These are phyloP conservation scores for Psilocybe cubensis DNA, from an alignment of 768 basidiomycete genomes.

Conservation along the genomic window DNA sequence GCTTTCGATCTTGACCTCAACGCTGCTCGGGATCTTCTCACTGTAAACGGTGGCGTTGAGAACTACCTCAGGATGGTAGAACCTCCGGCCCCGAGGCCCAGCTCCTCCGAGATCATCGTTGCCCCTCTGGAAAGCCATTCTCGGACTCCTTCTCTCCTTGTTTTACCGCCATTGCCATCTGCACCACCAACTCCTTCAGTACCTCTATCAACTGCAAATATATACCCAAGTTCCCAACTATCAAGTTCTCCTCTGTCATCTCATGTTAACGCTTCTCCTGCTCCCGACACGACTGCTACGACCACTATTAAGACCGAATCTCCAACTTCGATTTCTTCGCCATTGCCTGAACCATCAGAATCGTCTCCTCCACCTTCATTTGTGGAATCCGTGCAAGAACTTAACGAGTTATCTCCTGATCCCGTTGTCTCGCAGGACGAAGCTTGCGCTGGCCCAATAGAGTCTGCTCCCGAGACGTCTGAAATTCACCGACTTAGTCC, in stretches of 20 bases:
- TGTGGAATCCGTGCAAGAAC: background rate
- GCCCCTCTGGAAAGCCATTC: slow-evolving; percentile 1
- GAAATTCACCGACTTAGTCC: slow-evolving; percentile 1
- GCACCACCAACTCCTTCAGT: slow-evolving; percentile 13
- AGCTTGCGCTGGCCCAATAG: background rate
- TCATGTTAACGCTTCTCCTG: background rate
- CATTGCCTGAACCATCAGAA: background rate
- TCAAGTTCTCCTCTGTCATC: slow-evolving; percentile 11
- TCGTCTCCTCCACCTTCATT: background rate
- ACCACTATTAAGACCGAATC: background rate
- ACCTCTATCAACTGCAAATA: slow-evolving; percentile 6
- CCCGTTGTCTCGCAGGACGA: slow-evolving; percentile 1
- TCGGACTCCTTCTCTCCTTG: slow-evolving; percentile 4
- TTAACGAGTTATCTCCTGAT: background rate
- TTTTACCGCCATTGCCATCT: slow-evolving; percentile 6
- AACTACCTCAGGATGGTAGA: slow-evolving; percentile 65
- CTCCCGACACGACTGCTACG: background rate
- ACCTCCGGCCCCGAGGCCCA: slow-evolving; percentile 16
- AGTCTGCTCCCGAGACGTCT: background rate
- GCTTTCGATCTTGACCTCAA: slow-evolving; percentile 73
- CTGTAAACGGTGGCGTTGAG: slow-evolving; percentile 65
- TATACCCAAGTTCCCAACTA: slow-evolving; percentile 1
- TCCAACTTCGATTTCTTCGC: slow-evolving; percentile 12
- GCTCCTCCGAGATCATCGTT: background rate
- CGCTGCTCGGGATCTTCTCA: slow-evolving; percentile 62